Conservation (phyloP, 306 rosid species). For the Prunus dulcis region DNA sequence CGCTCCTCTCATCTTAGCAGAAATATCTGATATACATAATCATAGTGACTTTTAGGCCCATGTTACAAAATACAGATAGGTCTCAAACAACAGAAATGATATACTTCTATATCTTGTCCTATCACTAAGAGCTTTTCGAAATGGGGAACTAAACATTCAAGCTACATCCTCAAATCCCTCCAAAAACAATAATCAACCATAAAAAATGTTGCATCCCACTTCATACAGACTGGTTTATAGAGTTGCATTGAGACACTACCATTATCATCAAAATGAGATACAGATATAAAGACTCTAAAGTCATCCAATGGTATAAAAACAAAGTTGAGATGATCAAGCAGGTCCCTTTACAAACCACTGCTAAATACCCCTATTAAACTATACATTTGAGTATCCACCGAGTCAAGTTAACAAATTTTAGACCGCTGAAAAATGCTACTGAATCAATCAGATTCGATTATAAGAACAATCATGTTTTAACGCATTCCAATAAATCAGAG, state of each 20-base stretch:
- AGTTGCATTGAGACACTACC: neutral
- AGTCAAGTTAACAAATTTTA: neutral
- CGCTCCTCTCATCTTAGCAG: conserved; percentile 15
- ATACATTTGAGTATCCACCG: neutral
- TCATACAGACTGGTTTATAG: neutral
- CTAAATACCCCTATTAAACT: neutral
- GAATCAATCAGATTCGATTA: neutral
- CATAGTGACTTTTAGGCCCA: neutral
- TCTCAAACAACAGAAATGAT: neutral
- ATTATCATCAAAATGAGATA: neutral
- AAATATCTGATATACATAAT: neutral
- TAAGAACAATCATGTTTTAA: neutral
- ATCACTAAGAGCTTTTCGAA: neutral
- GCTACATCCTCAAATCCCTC: neutral
- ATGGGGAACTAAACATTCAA: neutral
- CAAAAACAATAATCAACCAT: neutral
- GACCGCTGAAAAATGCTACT: neutral
- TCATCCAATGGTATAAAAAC: neutral
- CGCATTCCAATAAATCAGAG: neutral
- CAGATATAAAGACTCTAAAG: neutral
- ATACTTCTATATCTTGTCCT: neutral
- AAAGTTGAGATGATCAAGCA: conserved; percentile 1
- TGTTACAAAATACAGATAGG: neutral
- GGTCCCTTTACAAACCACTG: neutral
- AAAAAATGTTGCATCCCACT: neutral